Evolutionary conservation across 2,329 filamentous ascomycete species (phyloP).

Genomic region (Lachnellula hyalina): DNA sequence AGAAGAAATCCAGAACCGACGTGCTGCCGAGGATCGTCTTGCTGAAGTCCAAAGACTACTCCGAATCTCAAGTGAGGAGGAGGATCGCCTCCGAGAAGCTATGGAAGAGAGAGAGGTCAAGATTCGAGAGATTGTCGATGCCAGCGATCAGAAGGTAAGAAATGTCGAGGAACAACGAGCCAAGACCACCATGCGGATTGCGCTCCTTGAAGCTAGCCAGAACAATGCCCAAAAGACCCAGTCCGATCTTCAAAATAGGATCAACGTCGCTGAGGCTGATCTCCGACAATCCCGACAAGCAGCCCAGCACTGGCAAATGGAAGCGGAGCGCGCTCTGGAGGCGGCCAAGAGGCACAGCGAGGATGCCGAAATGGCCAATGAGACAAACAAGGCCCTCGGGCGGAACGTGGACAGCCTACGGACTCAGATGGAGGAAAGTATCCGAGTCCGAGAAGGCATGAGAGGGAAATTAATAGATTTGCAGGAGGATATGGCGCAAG

Average conservation of each 20-base stretch:
- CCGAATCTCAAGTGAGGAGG: slow-evolving; percentile 66
- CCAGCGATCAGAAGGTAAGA: slow-evolving; percentile 63
- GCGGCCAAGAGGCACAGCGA: slow-evolving; percentile 60
- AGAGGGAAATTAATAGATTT: slow-evolving; percentile 77
- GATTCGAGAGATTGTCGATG: slow-evolving; percentile 62
- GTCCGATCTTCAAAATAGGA: slow-evolving; percentile 50
- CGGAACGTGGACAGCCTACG: slow-evolving; percentile 68
- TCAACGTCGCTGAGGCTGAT: slow-evolving; percentile 49
- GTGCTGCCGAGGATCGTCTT: slow-evolving; percentile 66
- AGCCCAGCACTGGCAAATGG: slow-evolving; percentile 54
- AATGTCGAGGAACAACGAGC: slow-evolving; percentile 49
- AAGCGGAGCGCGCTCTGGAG: slow-evolving; percentile 55
- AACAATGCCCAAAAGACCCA: slow-evolving; percentile 49
- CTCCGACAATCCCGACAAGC: slow-evolving; percentile 52
- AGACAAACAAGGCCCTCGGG: slow-evolving; percentile 67
- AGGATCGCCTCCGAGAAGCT: slow-evolving; percentile 59
- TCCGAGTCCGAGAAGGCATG: slow-evolving; percentile 77
- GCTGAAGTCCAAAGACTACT: slow-evolving; percentile 68
- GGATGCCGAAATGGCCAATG: slow-evolving; percentile 50
- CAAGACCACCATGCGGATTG: slow-evolving; percentile 55
- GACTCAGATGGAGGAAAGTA: slow-evolving; percentile 78
- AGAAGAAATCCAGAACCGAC: slow-evolving; percentile 56
- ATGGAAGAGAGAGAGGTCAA: slow-evolving; percentile 64
- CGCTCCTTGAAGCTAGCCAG: slow-evolving; percentile 65
- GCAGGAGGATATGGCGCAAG: slow-evolving; percentile 79